A percentile compares a stretch with the other conserved stretches of the same genome.
Conservation (phyloP, 2,329 filamentous ascomycete genomes). For the Chaetomium olivaceum region DNA sequence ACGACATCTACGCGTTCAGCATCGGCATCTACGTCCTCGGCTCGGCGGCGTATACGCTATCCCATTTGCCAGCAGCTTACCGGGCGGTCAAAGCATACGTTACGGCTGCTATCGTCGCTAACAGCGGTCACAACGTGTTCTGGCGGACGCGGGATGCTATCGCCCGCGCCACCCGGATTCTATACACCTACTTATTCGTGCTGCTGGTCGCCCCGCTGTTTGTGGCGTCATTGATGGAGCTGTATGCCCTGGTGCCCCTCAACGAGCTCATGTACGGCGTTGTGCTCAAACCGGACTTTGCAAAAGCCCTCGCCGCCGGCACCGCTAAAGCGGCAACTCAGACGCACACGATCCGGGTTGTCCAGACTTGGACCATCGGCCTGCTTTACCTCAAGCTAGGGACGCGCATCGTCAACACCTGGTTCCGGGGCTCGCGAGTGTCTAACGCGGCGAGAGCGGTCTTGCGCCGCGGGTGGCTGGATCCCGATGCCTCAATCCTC, state of each 20-base stretch:
- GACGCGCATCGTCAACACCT: conserved; percentile 65
- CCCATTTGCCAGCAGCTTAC: conserved; percentile 51
- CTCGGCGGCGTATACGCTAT: conserved; percentile 61
- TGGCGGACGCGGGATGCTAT: conserved; percentile 36
- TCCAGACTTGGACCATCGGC: conserved; percentile 93
- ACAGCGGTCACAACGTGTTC: conserved; percentile 38
- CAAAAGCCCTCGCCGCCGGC: conserved; percentile 34
- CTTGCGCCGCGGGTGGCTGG: conserved; percentile 71
- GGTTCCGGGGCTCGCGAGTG: conserved; percentile 68
- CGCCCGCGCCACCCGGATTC: conserved; percentile 48
- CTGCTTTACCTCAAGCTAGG: conserved; percentile 85
- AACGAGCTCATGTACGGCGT: conserved; percentile 69
- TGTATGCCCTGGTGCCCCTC: conserved; percentile 84
- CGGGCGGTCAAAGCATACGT: conserved; percentile 38
- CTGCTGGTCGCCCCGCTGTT: conserved; percentile 78
- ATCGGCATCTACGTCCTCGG: conserved; percentile 83
- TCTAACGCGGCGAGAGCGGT: conserved; percentile 75
- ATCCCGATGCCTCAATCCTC: conserved; percentile 75
- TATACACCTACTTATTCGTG: conserved; percentile 76
- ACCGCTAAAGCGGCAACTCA: conserved; percentile 38
- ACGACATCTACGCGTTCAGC: conserved; percentile 96
- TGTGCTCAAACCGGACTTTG: conserved; percentile 34
- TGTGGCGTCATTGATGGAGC: conserved; percentile 76
- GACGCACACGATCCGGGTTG: conserved; percentile 75
- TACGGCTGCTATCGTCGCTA: conserved; percentile 30